These are phyloP conservation scores for Colletotrichum spinosum DNA, from an alignment of 2,329 filamentous ascomycete species.

Conservation along the genomic window DNA sequence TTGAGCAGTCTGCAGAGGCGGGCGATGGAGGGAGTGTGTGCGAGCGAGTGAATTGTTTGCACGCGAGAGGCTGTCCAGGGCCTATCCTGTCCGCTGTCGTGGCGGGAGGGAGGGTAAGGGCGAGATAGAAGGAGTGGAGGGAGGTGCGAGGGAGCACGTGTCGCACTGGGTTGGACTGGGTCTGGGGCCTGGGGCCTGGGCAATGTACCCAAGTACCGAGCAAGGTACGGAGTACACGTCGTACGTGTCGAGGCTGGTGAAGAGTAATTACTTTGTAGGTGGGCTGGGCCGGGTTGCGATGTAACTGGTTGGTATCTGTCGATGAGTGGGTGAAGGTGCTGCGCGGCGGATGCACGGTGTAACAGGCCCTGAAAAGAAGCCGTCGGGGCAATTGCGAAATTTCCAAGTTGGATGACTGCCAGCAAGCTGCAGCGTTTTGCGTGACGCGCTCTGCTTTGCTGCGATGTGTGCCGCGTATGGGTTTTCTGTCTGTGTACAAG, in stretches of 20 bases:
- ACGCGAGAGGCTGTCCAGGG: no score
- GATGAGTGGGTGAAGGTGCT: neutral
- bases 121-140: neutral
- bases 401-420: conserved; percentile 10
- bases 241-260: no score
- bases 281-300: conserved; percentile 17
- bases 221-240: no score
- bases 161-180: conserved; percentile 33
- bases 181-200: neutral
- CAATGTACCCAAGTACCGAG: no score
- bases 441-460: conserved; percentile 4
- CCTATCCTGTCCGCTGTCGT: no score
- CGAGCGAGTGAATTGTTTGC: neutral
- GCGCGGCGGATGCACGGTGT: conserved; percentile 32
- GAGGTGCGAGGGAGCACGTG: conserved; percentile 3
- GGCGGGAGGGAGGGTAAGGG: conserved; percentile 1
- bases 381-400: conserved; percentile 32
- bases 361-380: conserved; percentile 29
- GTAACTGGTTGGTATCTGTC: no score
- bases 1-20: neutral
- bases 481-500: no score
- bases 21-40: conserved; percentile 2
- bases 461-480: no score
- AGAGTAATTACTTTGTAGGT: neutral
- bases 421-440: neutral